These are phyloP conservation scores for Diddensiella caesifluorescens DNA, from an alignment of 805 yeast species.

Conservation along the genomic window DNA sequence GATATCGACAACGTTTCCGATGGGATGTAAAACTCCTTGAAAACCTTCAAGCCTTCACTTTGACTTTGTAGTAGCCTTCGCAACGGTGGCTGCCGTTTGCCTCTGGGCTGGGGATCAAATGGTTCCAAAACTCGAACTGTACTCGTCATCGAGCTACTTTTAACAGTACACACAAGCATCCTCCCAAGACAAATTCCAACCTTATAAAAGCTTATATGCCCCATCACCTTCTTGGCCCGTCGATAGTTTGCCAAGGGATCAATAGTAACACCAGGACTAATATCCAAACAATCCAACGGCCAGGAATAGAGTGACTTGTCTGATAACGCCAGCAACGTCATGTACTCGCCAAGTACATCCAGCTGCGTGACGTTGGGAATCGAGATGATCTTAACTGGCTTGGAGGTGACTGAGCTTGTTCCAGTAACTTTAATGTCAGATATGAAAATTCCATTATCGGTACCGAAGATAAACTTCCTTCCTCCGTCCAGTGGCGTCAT, in stretches of 20 bases:
- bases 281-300: conserved; percentile 54
- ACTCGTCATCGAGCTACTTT: conserved; percentile 69
- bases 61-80: conserved; percentile 36
- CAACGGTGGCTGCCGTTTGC: conserved; percentile 36
- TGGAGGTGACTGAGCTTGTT: conserved; percentile 33
- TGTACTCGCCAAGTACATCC: conserved; percentile 88
- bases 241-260: conserved; percentile 44
- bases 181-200: conserved; percentile 90
- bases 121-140: conserved; percentile 83
- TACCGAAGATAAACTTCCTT: conserved; percentile 80
- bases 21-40: conserved; percentile 73
- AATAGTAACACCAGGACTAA: conserved; percentile 1
- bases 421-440: conserved; percentile 58
- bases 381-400: conserved; percentile 68
- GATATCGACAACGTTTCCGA: conserved; percentile 91
- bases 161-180: conserved; percentile 84
- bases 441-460: conserved; percentile 84
- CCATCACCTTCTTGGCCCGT: conserved; percentile 69
- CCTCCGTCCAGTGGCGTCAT: conserved; percentile 95
- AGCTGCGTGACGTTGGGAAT: conserved; percentile 78
- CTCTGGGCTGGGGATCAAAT: conserved; percentile 52
- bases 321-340: conserved; percentile 69
- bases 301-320: conserved; percentile 79
- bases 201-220: conserved; percentile 86
- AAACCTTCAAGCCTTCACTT: conserved; percentile 60